phyloP scores from a whole-genome alignment of 495 filamentous ascomycete genomes.

The Rusavskia elegans region DNA sequence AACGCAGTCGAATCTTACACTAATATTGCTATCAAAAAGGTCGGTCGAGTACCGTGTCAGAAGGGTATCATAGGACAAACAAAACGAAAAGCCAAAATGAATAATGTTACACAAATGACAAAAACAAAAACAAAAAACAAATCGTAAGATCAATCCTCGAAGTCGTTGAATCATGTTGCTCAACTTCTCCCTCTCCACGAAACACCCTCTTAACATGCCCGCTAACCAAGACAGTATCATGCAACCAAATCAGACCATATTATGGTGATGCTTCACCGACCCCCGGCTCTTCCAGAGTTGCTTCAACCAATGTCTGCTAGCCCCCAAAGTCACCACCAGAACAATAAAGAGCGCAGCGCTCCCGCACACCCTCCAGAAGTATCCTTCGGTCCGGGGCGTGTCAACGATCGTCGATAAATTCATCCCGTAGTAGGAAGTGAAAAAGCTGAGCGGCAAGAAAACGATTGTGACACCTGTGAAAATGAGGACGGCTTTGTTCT shows the following conservation, averaged over 20 bases:
- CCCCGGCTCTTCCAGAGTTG: conserved; percentile 1
- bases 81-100: too few species aligned
- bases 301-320: conserved; percentile 7
- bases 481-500: conserved; percentile 18
- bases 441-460: conserved; percentile 19
- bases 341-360: conserved; percentile 11
- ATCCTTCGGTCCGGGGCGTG: conserved; percentile 5
- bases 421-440: conserved; percentile 23
- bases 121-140: too few species aligned
- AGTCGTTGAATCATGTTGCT: too few species aligned
- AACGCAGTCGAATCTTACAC: too few species aligned
- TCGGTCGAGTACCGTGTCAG: not conserved
- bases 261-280: not conserved
- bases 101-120: too few species aligned
- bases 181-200: too few species aligned
- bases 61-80: not conserved
- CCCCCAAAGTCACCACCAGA: conserved; percentile 9
- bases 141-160: too few species aligned
- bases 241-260: not conserved
- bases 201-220: too few species aligned
- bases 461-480: conserved; percentile 18
- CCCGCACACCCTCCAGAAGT: conserved; percentile 19
- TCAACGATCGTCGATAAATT: conserved; percentile 17
- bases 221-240: not conserved
- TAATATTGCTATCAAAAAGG: too few species aligned